Evolutionary conservation across 495 filamentous ascomycete genomes (phyloP), one percentile per base, ranked within the genome.

Genomic region (Aspergillus sclerotioniger): DNA sequence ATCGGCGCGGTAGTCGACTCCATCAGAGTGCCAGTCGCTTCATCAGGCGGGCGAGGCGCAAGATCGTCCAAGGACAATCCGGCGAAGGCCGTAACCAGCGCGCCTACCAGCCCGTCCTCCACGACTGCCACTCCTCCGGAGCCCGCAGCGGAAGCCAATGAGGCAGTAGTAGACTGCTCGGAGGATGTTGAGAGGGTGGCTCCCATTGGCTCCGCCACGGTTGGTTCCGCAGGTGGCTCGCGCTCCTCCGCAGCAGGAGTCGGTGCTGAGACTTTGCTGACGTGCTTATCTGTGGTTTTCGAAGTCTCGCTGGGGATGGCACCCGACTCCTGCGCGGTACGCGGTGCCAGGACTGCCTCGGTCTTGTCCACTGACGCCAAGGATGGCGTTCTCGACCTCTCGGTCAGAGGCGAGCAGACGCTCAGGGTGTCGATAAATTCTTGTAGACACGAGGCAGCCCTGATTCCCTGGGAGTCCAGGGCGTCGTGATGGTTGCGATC

Each of bases 171-270:
- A 13, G 25, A 32, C 20, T 43, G 33, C 39, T 58, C 21, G 47
- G 46, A 16, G 17, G 33, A 35, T 53, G 39, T 20, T 17, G 12
- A 44, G 16, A 32, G n/a, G 32, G 29, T n/a, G 32, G 49, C 45
- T 51, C 20, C 41, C 48, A n/a, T 50, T 33, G 43, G 52, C 51
- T 57, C 53, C 55, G 43, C 44, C 59, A 56, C 10, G 58, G 47
- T 57, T 56, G 56, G 53, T 55, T 60, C 54, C 51, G 39, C 60
- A 50, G 43, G 51, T 37, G 43, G 55, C 55, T 59, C 55, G 56
- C 28, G 20, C 37, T 31, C 28, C 25, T 21, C 50, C 7, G 41
- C 57, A 39, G 28, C 39, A 48, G 57, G 51, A 49, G 39, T 25
- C 29, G 56, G 37, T 10, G 39, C 2, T 8, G 15, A n/a, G 49